Conservation (phyloP, 805 yeast species). For the Saccharomycopsis oosterbeekiorum region DNA sequence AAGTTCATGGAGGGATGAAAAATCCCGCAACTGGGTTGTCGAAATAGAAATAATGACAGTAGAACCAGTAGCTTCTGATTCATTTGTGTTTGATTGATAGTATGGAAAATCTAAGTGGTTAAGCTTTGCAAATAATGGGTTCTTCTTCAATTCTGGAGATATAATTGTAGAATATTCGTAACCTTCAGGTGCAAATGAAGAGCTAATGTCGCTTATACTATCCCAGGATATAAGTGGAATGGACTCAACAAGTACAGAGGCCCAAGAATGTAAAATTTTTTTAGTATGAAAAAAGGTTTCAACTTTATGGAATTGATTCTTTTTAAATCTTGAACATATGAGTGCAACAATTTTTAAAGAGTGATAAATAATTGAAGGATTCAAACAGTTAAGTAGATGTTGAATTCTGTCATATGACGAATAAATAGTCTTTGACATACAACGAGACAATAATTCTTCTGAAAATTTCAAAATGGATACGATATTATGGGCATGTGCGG, state of each 20-base stretch:
- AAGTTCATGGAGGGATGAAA: neutral
- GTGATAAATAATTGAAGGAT: slow-evolving; percentile 4
- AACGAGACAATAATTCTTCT: slow-evolving; percentile 52
- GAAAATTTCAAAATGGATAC: slow-evolving; percentile 53
- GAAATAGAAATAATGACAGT: neutral
- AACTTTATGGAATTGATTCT: neutral
- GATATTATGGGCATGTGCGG: slow-evolving; percentile 38
- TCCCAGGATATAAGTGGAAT: neutral
- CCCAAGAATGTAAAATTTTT: neutral
- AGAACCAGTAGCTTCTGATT: neutral
- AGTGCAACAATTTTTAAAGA: slow-evolving; percentile 7
- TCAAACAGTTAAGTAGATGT: slow-evolving; percentile 5
- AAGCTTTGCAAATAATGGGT: neutral
- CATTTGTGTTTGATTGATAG: neutral
- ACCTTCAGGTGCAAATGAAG: neutral
- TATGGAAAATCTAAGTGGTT: neutral
- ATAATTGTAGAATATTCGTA: neutral
- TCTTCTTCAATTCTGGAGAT: neutral
- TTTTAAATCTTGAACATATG: slow-evolving; percentile 1
- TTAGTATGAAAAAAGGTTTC: neutral
- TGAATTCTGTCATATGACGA: slow-evolving; percentile 17
- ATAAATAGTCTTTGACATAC: slow-evolving; percentile 31
- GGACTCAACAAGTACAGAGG: neutral
- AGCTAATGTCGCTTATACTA: neutral
- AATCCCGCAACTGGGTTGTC: neutral